Percentiles rank a stretch among this genome's conserved stretches.
Evolutionary conservation across 768 basidiomycete species (phyloP).

Genomic region (Pleurotus citrinopileatus): DNA sequence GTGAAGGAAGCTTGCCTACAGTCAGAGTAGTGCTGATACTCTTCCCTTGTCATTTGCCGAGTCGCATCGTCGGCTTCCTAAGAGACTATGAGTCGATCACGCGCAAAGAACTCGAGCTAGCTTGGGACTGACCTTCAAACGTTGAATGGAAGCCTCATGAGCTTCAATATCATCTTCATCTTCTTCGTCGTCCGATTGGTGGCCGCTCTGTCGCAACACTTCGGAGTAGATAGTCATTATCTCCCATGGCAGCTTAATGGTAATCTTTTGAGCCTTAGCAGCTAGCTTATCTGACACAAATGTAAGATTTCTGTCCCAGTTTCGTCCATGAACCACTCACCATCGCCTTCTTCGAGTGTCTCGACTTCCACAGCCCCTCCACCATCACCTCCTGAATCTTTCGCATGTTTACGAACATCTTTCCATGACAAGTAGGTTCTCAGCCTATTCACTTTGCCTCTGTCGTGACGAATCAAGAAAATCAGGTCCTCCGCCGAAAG

Average conservation of each 20-base stretch:
- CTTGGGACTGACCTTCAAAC: conserved; percentile 57
- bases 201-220: conserved; percentile 68
- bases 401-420: conserved; percentile 93
- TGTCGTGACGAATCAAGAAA: conserved; percentile 92
- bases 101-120: neutral
- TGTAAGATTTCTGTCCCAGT: neutral
- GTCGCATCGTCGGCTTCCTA: conserved; percentile 96
- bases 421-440: conserved; percentile 96
- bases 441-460: conserved; percentile 90
- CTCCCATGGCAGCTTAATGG: conserved; percentile 96
- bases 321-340: conserved; percentile 32
- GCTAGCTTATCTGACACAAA: conserved; percentile 62
- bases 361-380: conserved; percentile 83
- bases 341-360: conserved; percentile 80
- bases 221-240: conserved; percentile 90
- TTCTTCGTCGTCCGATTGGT: conserved; percentile 91
- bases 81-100: neutral
- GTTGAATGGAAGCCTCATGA: conserved; percentile 88
- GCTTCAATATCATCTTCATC: conserved; percentile 97
- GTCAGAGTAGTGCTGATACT: conserved; percentile 96
- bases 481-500: conserved; percentile 93
- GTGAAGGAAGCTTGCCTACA: conserved; percentile 97
- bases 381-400: conserved; percentile 82
- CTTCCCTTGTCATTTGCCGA: conserved; percentile 92
- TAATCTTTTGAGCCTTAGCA: conserved; percentile 87